A percentile compares a stretch with the other conserved stretches of the same genome.
Conservation (phyloP, 805 yeast species). For the Brettanomyces bruxellensis region DNA sequence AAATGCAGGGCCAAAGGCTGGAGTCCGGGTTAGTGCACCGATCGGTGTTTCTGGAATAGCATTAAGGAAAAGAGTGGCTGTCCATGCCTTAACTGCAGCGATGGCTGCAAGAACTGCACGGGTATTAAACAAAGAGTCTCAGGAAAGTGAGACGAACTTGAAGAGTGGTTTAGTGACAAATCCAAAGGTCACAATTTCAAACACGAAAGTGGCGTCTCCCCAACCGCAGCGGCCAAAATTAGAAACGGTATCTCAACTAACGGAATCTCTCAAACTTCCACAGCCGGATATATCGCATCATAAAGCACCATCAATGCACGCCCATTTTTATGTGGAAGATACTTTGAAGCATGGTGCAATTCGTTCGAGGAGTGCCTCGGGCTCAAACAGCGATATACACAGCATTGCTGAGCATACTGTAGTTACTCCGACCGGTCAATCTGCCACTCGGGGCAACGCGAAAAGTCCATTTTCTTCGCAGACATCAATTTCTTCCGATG, state of each 20-base stretch:
- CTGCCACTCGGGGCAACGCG: neutral
- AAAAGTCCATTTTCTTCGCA: neutral
- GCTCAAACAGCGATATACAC: constrained; percentile 18
- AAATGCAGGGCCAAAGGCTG: neutral
- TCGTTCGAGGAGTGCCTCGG: constrained; percentile 26
- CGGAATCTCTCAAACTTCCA: constrained; percentile 15
- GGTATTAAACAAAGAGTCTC: constrained; percentile 7
- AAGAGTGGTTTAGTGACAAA: too few species aligned
- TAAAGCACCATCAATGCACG: constrained; percentile 60
- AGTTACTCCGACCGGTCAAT: neutral
- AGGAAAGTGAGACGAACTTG: neutral
- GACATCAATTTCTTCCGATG: neutral
- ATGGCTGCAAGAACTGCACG: constrained; percentile 32
- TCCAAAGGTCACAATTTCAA: too few species aligned
- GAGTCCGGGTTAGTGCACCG: neutral
- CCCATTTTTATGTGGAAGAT: constrained; percentile 69
- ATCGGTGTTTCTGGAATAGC: constrained; percentile 9
- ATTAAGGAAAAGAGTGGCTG: constrained; percentile 29
- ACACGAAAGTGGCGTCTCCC: too few species aligned
- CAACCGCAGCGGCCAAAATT: neutral
- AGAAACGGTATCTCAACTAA: constrained; percentile 10
- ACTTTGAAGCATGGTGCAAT: constrained; percentile 41
- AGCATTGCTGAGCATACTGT: constrained; percentile 2
- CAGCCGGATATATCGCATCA: constrained; percentile 27
- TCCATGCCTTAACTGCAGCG: constrained; percentile 30